These are phyloP conservation scores for Carallia brachiata DNA, from an alignment of 345 rosid genomes.

Conservation along the genomic window DNA sequence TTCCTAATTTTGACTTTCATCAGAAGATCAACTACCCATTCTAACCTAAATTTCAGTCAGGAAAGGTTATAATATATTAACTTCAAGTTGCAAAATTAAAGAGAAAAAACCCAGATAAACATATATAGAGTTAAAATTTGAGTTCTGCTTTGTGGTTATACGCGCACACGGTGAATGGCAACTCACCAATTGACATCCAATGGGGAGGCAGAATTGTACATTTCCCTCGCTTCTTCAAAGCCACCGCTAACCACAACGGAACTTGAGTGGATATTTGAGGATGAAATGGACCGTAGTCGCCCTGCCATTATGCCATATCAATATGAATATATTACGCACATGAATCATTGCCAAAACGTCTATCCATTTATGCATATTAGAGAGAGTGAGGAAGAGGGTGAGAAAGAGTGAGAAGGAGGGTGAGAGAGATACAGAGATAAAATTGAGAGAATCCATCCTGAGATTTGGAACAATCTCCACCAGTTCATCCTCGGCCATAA, in stretches of 20 bases:
- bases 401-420: not conserved
- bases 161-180: not conserved
- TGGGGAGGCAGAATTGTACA: constrained; percentile 68
- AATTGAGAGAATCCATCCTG: constrained; percentile 31
- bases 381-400: not conserved
- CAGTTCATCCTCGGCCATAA: constrained; percentile 69
- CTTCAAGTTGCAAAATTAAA: not conserved
- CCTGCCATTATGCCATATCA: constrained; percentile 39
- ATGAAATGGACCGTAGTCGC: constrained; percentile 80
- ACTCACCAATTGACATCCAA: constrained; percentile 85
- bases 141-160: not conserved
- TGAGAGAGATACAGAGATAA: constrained; percentile 20
- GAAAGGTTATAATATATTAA: not conserved
- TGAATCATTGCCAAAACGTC: not conserved
- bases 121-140: not conserved
- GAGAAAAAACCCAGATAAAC: not conserved
- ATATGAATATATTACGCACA: not conserved
- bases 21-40: not conserved
- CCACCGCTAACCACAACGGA: constrained; percentile 91
- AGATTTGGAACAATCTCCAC: constrained; percentile 35
- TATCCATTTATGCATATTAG: not conserved
- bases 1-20: not conserved
- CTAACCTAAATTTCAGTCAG: not conserved
- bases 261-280: constrained; percentile 71
- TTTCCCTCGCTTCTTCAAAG: constrained; percentile 87